Evolutionary conservation across 371 early-diverging fungal species (phyloP).

Genomic region (Conidiobolus coronatus): DNA sequence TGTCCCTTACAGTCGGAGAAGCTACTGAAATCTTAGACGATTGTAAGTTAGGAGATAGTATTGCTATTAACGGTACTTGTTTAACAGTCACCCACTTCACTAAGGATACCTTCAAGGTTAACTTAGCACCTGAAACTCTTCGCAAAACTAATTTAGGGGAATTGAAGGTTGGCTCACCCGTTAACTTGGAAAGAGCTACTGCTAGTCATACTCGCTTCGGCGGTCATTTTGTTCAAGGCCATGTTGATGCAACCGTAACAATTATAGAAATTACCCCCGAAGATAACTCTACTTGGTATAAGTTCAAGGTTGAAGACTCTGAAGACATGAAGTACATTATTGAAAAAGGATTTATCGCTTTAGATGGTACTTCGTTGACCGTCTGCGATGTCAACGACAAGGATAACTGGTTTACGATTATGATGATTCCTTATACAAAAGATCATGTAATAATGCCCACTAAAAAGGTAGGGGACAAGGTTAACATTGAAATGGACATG

Average conservation of each 20-base stretch:
- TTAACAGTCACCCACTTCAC: conserved; percentile 87
- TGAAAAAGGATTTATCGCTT: conserved; percentile 79
- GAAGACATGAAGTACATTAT: conserved; percentile 63
- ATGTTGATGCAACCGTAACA: conserved; percentile 69
- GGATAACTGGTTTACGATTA: conserved; percentile 56
- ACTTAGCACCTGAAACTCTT: conserved; percentile 78
- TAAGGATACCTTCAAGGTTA: conserved; percentile 60
- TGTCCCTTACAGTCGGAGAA: conserved; percentile 54
- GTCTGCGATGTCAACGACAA: conserved; percentile 68
- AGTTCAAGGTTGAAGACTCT: conserved; percentile 31
- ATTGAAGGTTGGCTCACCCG: conserved; percentile 46
- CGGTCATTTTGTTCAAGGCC: conserved; percentile 94
- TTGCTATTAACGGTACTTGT: conserved; percentile 89
- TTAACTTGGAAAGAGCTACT: conserved; percentile 89
- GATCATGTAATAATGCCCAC: conserved; percentile 54
- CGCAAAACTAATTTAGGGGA: conserved; percentile 70
- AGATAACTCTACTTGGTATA: conserved; percentile 65
- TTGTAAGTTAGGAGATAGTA: conserved; percentile 84
- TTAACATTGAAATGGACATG: conserved; percentile 94
- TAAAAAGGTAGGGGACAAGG: conserved; percentile 43
- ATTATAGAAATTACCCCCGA: conserved; percentile 57
- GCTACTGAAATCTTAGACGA: conserved; percentile 50
- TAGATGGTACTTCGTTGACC: conserved; percentile 88
- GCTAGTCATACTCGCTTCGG: conserved; percentile 69
- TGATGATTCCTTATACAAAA: conserved; percentile 90